These are phyloP conservation scores for Magnusiomyces suaveolens DNA, from an alignment of 1,139 yeast genomes.

Conservation along the genomic window DNA sequence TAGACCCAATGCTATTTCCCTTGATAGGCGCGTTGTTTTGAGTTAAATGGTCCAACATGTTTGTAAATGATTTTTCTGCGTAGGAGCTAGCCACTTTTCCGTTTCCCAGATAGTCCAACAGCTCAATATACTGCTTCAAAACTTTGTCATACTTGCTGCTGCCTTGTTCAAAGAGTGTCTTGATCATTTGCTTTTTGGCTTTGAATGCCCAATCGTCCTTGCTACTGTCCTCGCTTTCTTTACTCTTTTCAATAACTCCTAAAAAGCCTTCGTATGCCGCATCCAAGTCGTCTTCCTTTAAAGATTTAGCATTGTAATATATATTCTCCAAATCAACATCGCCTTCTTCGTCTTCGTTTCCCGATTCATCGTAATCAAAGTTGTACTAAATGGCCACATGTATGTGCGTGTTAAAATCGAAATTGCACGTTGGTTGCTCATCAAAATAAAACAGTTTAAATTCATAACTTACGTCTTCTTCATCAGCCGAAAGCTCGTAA, in stretches of 20 bases:
- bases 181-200: constrained; percentile 56
- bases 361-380: constrained; percentile 53
- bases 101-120: constrained; percentile 30
- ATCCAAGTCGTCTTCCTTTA: constrained; percentile 48
- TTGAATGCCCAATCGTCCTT: constrained; percentile 38
- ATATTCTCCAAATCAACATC: constrained; percentile 37
- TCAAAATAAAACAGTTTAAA: no score
- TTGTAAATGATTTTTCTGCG: constrained; percentile 53
- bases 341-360: constrained; percentile 28
- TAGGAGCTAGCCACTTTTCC: constrained; percentile 37
- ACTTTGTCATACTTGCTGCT: constrained; percentile 31
- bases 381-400: constrained; percentile 37
- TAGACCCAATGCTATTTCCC: not conserved
- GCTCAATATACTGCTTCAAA: constrained; percentile 26
- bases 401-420: no score
- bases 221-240: constrained; percentile 19
- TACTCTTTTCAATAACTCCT: constrained; percentile 29
- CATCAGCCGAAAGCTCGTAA: constrained; percentile 45
- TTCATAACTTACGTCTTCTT: constrained; percentile 33
- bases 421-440: no score
- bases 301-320: constrained; percentile 51
- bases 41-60: constrained; percentile 43
- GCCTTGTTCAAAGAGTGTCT: constrained; percentile 38
- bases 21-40: not conserved
- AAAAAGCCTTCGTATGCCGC: constrained; percentile 41